Evolutionary conservation across 371 early-diverging fungal species (phyloP).

Genomic region (Saksenaea oblongispora): DNA sequence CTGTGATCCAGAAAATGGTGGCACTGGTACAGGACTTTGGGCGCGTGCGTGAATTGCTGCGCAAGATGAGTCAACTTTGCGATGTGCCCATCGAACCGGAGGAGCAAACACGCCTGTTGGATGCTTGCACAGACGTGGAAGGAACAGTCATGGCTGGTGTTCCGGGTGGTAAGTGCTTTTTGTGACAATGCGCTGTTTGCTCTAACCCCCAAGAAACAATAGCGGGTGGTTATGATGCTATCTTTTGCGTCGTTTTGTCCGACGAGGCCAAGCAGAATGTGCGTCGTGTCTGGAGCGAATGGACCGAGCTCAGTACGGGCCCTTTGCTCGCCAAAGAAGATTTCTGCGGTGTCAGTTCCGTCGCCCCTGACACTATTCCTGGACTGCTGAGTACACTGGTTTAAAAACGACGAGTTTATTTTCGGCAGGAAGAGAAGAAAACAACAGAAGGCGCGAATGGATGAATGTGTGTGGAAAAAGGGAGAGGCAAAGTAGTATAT

Average conservation of each 20-base stretch:
- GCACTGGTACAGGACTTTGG: conserved; percentile 31
- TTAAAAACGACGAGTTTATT: neutral
- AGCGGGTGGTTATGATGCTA: conserved; percentile 98
- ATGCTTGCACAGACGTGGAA: conserved; percentile 71
- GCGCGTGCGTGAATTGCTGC: conserved; percentile 57
- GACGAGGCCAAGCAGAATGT: conserved; percentile 49
- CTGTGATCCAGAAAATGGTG: conserved; percentile 15
- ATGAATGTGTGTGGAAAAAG: neutral
- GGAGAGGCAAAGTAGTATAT: neutral
- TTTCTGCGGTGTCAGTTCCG: conserved; percentile 47
- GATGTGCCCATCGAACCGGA: conserved; percentile 90
- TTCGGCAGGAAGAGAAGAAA: neutral
- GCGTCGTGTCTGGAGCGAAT: conserved; percentile 65
- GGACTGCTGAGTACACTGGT: conserved; percentile 22
- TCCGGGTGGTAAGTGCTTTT: conserved; percentile 75
- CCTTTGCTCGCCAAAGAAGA: conserved; percentile 72
- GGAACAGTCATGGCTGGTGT: conserved; percentile 92
- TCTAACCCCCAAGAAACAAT: neutral
- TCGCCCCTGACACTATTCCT: conserved; percentile 20
- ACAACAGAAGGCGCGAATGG: neutral
- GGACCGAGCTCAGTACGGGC: conserved; percentile 75
- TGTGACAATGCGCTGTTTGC: neutral
- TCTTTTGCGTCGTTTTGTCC: conserved; percentile 80
- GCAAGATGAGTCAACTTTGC: conserved; percentile 72
- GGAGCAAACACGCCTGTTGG: conserved; percentile 82